These are phyloP conservation scores for Yamadazyma dushanensis DNA, from an alignment of 1,139 yeast species.

Conservation along the genomic window DNA sequence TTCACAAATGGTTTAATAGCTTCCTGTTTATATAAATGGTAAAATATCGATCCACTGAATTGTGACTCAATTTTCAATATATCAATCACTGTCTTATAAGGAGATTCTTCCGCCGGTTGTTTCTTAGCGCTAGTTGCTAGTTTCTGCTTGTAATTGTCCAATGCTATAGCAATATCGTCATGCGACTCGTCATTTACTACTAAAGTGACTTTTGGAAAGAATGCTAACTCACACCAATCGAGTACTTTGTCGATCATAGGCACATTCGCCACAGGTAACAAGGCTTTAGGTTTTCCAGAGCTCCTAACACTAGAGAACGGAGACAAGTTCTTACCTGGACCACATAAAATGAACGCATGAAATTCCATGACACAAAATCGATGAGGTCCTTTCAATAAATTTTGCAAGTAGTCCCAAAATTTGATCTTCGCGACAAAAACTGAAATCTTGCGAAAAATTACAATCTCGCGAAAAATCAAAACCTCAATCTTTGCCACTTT, in stretches of 20 bases:
- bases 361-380: conserved; percentile 62
- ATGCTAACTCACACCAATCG: conserved; percentile 91
- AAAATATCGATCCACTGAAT: conserved; percentile 64
- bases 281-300: conserved; percentile 75
- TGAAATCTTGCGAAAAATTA: background rate
- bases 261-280: conserved; percentile 84
- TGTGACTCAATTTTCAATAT: conserved; percentile 40
- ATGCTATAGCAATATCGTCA: conserved; percentile 34
- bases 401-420: background rate
- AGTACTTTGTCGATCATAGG: conserved; percentile 89
- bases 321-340: conserved; percentile 68
- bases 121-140: conserved; percentile 4
- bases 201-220: conserved; percentile 56
- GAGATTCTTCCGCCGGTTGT: conserved; percentile 12
- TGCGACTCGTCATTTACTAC: conserved; percentile 31
- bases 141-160: conserved; percentile 47
- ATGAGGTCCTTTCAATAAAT: background rate
- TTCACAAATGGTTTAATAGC: conserved; percentile 37
- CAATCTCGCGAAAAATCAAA: too few relatives aligned
- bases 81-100: conserved; percentile 32
- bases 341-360: conserved; percentile 88
- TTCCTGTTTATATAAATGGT: conserved; percentile 43
- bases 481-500: conserved; percentile 12
- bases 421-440: background rate
- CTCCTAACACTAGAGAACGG: conserved; percentile 67